These are phyloP conservation scores for Graphilbum ipis-grandicollis DNA, from an alignment of 2,329 filamentous ascomycete genomes.

Conservation along the genomic window DNA sequence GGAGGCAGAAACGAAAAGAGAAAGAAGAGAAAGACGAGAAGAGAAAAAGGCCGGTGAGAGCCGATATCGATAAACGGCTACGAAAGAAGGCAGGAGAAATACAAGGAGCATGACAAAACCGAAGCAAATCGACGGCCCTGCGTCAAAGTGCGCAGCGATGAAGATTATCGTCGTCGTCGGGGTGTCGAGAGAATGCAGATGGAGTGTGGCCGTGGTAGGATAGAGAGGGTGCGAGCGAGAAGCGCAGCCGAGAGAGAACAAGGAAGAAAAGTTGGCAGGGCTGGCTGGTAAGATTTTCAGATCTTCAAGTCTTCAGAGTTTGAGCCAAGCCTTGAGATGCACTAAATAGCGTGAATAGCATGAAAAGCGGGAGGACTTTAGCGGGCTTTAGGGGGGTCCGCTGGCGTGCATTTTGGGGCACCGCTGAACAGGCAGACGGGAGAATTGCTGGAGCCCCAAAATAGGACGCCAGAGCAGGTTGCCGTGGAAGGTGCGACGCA, in stretches of 20 bases:
- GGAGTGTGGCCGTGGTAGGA: background rate
- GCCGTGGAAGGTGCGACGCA: too few species aligned
- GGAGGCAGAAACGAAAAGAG: background rate
- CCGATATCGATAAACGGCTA: too few species aligned
- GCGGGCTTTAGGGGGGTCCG: slow-evolving; percentile 1
- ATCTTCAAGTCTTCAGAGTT: slow-evolving; percentile 6
- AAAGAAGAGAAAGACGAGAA: background rate
- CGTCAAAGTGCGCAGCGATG: too few species aligned
- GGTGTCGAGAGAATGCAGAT: too few species aligned
- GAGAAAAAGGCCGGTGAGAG: background rate
- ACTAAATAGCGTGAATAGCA: background rate
- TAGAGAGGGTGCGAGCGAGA: background rate
- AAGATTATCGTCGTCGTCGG: too few species aligned
- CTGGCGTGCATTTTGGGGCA: slow-evolving; percentile 2
- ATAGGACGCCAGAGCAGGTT: background rate
- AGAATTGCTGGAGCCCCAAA: background rate
- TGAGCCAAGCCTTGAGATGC: slow-evolving; percentile 5
- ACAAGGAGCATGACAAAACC: background rate
- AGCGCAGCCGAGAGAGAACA: background rate
- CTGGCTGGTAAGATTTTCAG: slow-evolving; percentile 3
- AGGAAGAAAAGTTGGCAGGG: background rate
- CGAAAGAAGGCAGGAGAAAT: background rate
- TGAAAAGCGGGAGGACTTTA: background rate
- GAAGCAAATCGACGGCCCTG: background rate
- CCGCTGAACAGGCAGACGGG: slow-evolving; percentile 1